These are phyloP conservation scores for Chamaenerion angustifolium DNA, from an alignment of 345 rosid genomes.

Conservation along the genomic window DNA sequence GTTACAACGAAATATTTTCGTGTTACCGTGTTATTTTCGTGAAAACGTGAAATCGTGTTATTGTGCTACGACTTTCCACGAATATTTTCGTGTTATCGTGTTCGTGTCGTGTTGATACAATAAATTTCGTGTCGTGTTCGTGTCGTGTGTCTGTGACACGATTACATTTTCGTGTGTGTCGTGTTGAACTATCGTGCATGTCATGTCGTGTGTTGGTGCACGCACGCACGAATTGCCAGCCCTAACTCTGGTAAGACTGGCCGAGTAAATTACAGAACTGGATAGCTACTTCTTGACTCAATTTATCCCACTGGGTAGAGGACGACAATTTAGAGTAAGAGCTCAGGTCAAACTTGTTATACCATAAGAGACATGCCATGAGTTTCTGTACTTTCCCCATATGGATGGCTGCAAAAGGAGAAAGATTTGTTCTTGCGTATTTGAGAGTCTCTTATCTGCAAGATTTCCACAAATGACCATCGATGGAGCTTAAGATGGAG, in stretches of 20 bases:
- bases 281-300: conserved; percentile 31
- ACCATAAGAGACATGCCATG: conserved; percentile 37
- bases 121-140: no score
- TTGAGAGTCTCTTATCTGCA: conserved; percentile 37
- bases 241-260: conserved; percentile 31
- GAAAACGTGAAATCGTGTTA: no score
- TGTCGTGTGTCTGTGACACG: no score
- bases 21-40: no score
- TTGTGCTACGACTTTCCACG: no score
- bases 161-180: no score
- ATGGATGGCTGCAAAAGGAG: conserved; percentile 25
- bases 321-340: conserved; percentile 37
- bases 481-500: conserved; percentile 49
- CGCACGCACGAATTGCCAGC: conserved; percentile 29
- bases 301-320: conserved; percentile 32
- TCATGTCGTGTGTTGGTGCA: no score
- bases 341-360: conserved; percentile 35
- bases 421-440: conserved; percentile 44
- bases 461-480: conserved; percentile 45
- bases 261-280: conserved; percentile 41
- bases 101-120: no score
- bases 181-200: no score
- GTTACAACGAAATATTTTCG: no score
- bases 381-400: conserved; percentile 34
- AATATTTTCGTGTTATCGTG: no score